Evolutionary conservation across 1,139 yeast species (phyloP), one percentile per base, ranked within the genome.

Genomic region (Candida freyschussii): DNA sequence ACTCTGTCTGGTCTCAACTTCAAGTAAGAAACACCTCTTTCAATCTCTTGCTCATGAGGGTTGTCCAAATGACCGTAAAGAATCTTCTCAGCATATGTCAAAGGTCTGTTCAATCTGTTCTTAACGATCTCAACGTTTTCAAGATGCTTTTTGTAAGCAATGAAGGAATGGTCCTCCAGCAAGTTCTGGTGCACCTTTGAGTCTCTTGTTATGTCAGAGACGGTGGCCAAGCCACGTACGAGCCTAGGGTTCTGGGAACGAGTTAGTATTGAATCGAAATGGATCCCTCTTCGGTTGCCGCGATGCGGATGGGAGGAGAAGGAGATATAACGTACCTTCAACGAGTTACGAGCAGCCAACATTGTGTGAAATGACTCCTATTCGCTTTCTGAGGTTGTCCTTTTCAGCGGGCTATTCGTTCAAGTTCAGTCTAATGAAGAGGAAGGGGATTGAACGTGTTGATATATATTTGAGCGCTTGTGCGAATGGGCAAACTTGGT

Each of bases 1-100:
- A 91, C 97, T 71, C 98, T 85, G 67, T 91, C 98, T 40, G 98
- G 98, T 71, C 96, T 84, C 63, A 91, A 79, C 69, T 91, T 89
- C 68, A 91, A 75, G 72, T 91, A 91, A 25, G 96, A 83, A 43
- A 82, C 84, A 69, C 98, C 98, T 68, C 97, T 84, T 69, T 82
- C 84, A 55, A 89, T 87, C 44, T 85, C 95, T 71, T 87, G 96
- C 57, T 75, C 86, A 54, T 86, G 94, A 51, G 97, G 97, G 58
- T 91, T 80, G 62, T 86, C 96, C 65, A 91, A 76, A 67, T 91
- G 98, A 56, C 95, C 95, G 70, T 91, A 91, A 54, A 91, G 75
- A 53, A 91, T 70, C 73, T 91, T 91, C 72, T 91, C 98, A 53
- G 97, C 97, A 62, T 87, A 89, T 45, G 98, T 91, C 61, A 91